phyloP scores from a whole-genome alignment of 305 asterid genomes.

The Andrographis paniculata region DNA sequence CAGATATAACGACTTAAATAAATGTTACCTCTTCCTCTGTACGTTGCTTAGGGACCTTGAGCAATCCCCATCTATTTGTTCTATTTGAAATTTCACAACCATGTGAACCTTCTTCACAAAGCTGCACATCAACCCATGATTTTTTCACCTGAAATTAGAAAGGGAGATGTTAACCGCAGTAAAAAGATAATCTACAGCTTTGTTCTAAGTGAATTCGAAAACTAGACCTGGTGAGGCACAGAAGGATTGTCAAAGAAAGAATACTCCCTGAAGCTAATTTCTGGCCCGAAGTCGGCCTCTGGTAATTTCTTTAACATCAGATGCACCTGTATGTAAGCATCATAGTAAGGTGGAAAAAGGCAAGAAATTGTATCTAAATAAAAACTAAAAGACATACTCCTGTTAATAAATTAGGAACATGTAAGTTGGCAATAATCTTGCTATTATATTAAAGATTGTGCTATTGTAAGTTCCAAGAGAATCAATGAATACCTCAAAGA shows the following conservation, averaged over 20 bases:
- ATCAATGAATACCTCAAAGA: constrained; percentile 63
- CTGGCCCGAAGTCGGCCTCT: constrained; percentile 73
- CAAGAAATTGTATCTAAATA: too few species aligned
- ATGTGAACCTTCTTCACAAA: constrained; percentile 75
- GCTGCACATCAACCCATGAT: constrained; percentile 88
- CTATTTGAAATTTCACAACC: constrained; percentile 68
- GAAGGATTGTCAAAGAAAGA: constrained; percentile 74
- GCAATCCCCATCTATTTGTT: constrained; percentile 40
- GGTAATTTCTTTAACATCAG: constrained; percentile 65
- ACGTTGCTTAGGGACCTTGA: constrained; percentile 74
- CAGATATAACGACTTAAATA: neutral
- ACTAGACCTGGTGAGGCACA: constrained; percentile 61
- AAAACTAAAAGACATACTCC: too few species aligned
- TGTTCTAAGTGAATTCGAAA: constrained; percentile 11
- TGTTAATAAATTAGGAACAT: too few species aligned
- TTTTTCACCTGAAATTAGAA: constrained; percentile 60
- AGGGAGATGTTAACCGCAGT: constrained; percentile 4
- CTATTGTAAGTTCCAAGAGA: neutral
- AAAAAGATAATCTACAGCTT: neutral
- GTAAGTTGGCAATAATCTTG: too few species aligned
- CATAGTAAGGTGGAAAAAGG: too few species aligned
- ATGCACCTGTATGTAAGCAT: constrained; percentile 43
- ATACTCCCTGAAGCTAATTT: constrained; percentile 71
- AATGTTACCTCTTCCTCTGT: constrained; percentile 66
- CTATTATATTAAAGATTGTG: too few species aligned